Evolutionary conservation across 495 filamentous ascomycete species (phyloP).

Genomic region (Glarea lozoyensis): DNA sequence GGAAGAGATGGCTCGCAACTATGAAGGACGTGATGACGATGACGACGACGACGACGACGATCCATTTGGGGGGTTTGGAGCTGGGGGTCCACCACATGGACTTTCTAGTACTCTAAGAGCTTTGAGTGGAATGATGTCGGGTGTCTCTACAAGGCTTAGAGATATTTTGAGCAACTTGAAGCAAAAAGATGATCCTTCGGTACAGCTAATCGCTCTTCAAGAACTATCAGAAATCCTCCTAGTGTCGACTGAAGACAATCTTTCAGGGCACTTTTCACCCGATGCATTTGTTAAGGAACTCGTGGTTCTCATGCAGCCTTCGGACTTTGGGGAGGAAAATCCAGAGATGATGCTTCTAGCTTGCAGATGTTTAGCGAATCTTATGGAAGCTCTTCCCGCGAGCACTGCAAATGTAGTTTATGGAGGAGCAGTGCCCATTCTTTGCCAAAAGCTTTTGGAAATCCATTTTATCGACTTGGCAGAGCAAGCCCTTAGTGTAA

Average conservation of each 20-base stretch:
- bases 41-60: constrained; percentile 64
- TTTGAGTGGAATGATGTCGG: constrained; percentile 83
- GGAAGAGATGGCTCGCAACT: constrained; percentile 34
- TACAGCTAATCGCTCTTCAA: constrained; percentile 86
- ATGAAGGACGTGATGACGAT: constrained; percentile 40
- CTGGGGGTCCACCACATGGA: constrained; percentile 49
- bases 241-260: constrained; percentile 91
- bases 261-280: constrained; percentile 90
- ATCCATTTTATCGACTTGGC: constrained; percentile 96
- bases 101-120: constrained; percentile 80
- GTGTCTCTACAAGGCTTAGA: constrained; percentile 68
- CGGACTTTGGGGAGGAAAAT: constrained; percentile 78
- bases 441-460: constrained; percentile 89
- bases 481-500: constrained; percentile 86
- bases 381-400: constrained; percentile 94
- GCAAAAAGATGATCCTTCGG: constrained; percentile 78
- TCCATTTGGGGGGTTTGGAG: constrained; percentile 64
- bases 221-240: constrained; percentile 90
- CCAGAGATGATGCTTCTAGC: constrained; percentile 97
- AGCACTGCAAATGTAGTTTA: constrained; percentile 95
- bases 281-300: constrained; percentile 95
- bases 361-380: constrained; percentile 89
- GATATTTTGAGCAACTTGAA: constrained; percentile 77
- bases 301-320: constrained; percentile 84
- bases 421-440: constrained; percentile 84